phyloP scores from a whole-genome alignment of 306 rosid genomes.

The Cicer bijugum region DNA sequence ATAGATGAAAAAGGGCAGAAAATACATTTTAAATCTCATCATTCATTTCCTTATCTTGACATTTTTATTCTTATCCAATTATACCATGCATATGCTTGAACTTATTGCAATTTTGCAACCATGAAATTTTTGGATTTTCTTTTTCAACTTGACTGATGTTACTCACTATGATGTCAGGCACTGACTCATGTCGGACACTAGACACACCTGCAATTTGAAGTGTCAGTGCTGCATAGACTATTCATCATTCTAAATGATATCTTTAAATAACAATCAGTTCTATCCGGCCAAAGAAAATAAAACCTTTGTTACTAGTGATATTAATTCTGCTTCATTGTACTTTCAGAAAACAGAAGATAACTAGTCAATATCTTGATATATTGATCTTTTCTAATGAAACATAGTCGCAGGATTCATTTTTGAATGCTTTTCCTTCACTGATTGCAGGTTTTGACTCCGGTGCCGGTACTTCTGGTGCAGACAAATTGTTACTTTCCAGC shows the following conservation, averaged over 20 bases:
- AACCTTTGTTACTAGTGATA: neutral
- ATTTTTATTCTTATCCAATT: neutral
- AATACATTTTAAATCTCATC: neutral
- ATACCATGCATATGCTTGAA: slow-evolving; percentile 20
- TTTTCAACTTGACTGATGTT: neutral
- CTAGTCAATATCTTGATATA: neutral
- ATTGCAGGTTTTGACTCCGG: slow-evolving; percentile 36
- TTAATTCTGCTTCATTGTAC: slow-evolving; percentile 1
- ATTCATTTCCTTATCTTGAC: neutral
- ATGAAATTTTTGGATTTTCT: neutral
- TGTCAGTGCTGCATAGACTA: neutral
- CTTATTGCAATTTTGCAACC: slow-evolving; percentile 14
- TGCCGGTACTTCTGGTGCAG: slow-evolving; percentile 37
- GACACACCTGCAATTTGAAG: too few species aligned
- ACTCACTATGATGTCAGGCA: too few species aligned
- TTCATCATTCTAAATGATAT: neutral
- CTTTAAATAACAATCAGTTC: neutral
- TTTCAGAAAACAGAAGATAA: slow-evolving; percentile 9
- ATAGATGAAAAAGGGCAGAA: neutral
- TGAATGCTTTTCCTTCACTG: slow-evolving; percentile 22
- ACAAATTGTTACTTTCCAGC: slow-evolving; percentile 20
- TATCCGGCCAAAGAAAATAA: neutral
- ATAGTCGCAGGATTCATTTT: neutral
- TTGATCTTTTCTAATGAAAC: slow-evolving; percentile 3
- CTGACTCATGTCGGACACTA: too few species aligned